Base-by-base conservation (phyloP, 208 protist genomes). In the Endotrypanum monterogeii region DNA sequence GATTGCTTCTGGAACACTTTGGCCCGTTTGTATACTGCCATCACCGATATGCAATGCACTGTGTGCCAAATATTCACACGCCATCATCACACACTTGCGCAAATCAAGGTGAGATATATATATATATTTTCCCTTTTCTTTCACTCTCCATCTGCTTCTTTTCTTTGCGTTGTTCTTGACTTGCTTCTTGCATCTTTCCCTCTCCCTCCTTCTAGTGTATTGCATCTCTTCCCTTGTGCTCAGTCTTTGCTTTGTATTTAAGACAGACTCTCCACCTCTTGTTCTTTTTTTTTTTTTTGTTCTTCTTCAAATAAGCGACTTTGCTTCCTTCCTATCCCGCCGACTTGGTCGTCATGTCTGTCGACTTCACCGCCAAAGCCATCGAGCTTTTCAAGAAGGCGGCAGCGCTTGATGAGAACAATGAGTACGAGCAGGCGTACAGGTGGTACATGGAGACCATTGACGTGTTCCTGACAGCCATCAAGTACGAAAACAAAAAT, bases 401-500 rank as follows among this genome's bases (percentile, higher is more conserved):
- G 1, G 88, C 92, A 41, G 83, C 85, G 62, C 76, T 87, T 48
- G 98, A 99, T 83, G 86, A 97, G 63, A 79, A 80, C 44, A 96
- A 98, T 69, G 92, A 99, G 54, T 99, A 98, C 76, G 88, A 96
- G 16, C 89, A 98, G 71, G 98, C 98, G 60, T 93, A 98, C 73
- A 82, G 79, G 30, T 89, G 89, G 79, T 99, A 99, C 88, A 95
- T 94, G 69, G 84, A 98, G 79, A 94, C 90, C 16, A 89, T 99
- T 56, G 96, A 99, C 16, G 95, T 96, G 44, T 99, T 99, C 71
- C 82, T 98, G 63, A 98, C 89, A 5, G 96, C 94, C 51, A 91
- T 98, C 41, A 99, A 99, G 89, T 98, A 98, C 89, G 91, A 94
- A 73, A 94, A 91, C 44, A 97, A 99, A 84, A 99, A 97, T 67